Conservation (phyloP, 2,329 filamentous ascomycete genomes). For the Zasmidium angulare region DNA sequence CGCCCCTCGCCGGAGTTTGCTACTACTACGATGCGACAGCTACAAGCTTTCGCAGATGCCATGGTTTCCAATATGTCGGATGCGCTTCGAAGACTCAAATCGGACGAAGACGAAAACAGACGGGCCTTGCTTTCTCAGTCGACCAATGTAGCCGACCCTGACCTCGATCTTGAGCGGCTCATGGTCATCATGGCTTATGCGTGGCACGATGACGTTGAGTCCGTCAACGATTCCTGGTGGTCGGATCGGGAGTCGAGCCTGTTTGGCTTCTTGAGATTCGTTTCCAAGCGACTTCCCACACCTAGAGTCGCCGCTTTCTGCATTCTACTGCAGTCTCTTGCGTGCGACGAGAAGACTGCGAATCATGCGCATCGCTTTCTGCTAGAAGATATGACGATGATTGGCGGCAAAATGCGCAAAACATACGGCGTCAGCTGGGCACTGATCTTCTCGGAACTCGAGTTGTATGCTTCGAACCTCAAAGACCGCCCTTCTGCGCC, state of each 20-base stretch:
- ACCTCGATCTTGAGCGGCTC: conserved; percentile 75
- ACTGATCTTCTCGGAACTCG: conserved; percentile 87
- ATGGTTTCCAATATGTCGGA: conserved; percentile 96
- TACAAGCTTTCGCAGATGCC: conserved; percentile 85
- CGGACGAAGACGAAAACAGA: conserved; percentile 86
- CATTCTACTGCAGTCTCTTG: conserved; percentile 89
- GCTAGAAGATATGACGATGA: conserved; percentile 71
- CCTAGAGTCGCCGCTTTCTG: conserved; percentile 96
- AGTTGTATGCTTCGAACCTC: conserved; percentile 77
- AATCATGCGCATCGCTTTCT: conserved; percentile 85
- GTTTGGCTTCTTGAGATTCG: conserved; percentile 94
- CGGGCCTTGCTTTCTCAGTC: conserved; percentile 44
- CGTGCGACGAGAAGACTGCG: conserved; percentile 78
- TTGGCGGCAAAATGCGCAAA: conserved; percentile 68
- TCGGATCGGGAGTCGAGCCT: conserved; percentile 87
- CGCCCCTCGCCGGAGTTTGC: conserved; percentile 73
- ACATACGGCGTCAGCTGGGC: conserved; percentile 86
- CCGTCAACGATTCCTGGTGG: conserved; percentile 94
- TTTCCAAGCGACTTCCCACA: conserved; percentile 90
- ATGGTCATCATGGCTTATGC: conserved; percentile 88
- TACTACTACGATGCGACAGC: conserved; percentile 69
- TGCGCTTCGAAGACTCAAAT: conserved; percentile 78
- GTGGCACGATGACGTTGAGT: conserved; percentile 81
- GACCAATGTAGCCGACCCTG: conserved; percentile 37
- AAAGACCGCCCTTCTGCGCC: conserved; percentile 66